These are phyloP conservation scores for Cladophialophora exuberans DNA, from an alignment of 2,329 filamentous ascomycete species.

Conservation along the genomic window DNA sequence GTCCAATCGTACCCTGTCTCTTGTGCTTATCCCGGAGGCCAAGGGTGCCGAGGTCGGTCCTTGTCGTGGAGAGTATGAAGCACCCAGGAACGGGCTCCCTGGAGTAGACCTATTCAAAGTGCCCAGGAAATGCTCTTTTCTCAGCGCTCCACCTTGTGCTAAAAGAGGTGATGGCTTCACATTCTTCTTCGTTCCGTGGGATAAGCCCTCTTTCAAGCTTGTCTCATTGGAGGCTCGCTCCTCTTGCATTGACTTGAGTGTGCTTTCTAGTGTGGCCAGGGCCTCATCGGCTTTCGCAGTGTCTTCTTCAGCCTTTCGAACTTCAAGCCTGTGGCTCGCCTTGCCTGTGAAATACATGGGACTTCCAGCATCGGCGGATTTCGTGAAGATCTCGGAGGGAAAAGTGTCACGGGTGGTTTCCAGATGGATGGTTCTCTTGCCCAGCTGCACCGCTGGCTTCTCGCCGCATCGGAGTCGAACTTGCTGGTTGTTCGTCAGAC, in stretches of 20 bases:
- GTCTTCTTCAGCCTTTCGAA: conserved; percentile 58
- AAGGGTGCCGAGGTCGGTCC: conserved; percentile 49
- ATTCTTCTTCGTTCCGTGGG: conserved; percentile 29
- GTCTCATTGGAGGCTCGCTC: conserved; percentile 64
- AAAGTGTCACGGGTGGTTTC: conserved; percentile 57
- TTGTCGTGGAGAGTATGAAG: conserved; percentile 39
- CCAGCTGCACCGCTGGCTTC: conserved; percentile 59
- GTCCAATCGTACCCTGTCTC: conserved; percentile 42
- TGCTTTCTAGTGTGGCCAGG: conserved; percentile 61
- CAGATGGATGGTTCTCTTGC: conserved; percentile 59
- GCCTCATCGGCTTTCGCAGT: conserved; percentile 63
- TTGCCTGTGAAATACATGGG: conserved; percentile 60
- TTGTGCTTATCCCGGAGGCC: conserved; percentile 34
- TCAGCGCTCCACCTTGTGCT: conserved; percentile 34
- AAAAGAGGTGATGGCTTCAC: conserved; percentile 37
- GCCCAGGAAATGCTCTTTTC: conserved; percentile 46
- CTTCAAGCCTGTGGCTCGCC: conserved; percentile 60
- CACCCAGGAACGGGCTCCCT: conserved; percentile 45
- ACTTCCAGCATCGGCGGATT: conserved; percentile 44
- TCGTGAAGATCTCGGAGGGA: conserved; percentile 61
- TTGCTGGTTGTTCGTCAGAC: conserved; percentile 46
- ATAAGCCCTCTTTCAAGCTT: conserved; percentile 44
- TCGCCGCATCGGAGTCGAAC: conserved; percentile 53
- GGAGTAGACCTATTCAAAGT: conserved; percentile 44
- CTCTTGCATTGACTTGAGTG: conserved; percentile 61